A percentile compares a stretch with the other conserved stretches of the same genome.
Conservation (phyloP, 345 rosid species). For the Tarenaya hassleriana region DNA sequence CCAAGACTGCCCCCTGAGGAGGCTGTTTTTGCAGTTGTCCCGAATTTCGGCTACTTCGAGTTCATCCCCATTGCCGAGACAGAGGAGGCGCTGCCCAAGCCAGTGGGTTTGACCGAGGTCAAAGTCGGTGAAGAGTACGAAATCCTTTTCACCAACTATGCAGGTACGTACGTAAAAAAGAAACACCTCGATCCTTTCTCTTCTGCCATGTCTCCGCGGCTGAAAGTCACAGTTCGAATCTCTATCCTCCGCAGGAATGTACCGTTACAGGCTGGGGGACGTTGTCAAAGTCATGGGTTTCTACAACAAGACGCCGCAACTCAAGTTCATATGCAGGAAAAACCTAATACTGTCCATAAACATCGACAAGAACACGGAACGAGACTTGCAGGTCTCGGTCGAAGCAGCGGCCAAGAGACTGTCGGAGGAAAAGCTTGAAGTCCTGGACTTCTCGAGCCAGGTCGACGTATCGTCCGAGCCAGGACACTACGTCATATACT, state of each 20-base stretch:
- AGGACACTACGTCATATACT: slow-evolving; percentile 82
- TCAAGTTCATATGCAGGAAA: slow-evolving; percentile 71
- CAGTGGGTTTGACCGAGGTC: slow-evolving; percentile 68
- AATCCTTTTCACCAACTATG: slow-evolving; percentile 66
- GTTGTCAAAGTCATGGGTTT: slow-evolving; percentile 69
- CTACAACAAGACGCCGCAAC: slow-evolving; percentile 77
- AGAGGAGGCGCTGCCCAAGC: slow-evolving; percentile 33
- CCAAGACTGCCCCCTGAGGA: slow-evolving; percentile 63
- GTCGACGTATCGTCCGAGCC: slow-evolving; percentile 67
- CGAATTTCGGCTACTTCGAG: slow-evolving; percentile 85
- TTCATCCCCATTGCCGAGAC: slow-evolving; percentile 50
- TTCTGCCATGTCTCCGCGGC: too few relatives aligned
- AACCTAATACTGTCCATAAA: slow-evolving; percentile 70
- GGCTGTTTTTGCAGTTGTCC: slow-evolving; percentile 69
- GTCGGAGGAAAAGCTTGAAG: slow-evolving; percentile 58
- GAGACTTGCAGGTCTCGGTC: slow-evolving; percentile 71
- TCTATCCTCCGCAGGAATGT: slow-evolving; percentile 77
- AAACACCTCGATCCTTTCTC: neutral
- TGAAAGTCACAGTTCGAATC: too few relatives aligned
- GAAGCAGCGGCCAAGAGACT: slow-evolving; percentile 55
- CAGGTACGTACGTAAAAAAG: slow-evolving; percentile 74
- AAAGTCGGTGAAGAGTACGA: slow-evolving; percentile 82
- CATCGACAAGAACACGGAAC: slow-evolving; percentile 91
- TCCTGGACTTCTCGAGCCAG: slow-evolving; percentile 77
- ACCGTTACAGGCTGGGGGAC: slow-evolving; percentile 86